Percentiles rank a stretch among this genome's conserved stretches.
Evolutionary conservation across 441 rosid species (phyloP).

Genomic region (Croton setiger): DNA sequence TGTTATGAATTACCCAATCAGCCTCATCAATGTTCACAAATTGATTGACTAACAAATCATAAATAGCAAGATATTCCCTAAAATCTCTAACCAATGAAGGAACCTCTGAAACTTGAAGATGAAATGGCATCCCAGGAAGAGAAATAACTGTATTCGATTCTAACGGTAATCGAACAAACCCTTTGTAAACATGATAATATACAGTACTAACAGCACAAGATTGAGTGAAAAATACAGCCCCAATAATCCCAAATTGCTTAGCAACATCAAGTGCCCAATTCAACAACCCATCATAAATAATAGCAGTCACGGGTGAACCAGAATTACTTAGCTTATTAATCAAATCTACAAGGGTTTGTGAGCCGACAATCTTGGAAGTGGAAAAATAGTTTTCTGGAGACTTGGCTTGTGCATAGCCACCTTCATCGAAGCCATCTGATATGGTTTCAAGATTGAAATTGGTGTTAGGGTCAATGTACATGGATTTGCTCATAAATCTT

Average conservation of each 20-base stretch:
- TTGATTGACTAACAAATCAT: slow-evolving; percentile 36
- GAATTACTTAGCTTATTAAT: slow-evolving; percentile 13
- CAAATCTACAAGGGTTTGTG: slow-evolving; percentile 12
- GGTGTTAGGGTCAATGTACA: neutral
- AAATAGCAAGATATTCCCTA: slow-evolving; percentile 32
- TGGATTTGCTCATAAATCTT: slow-evolving; percentile 6
- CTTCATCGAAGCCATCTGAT: slow-evolving; percentile 24
- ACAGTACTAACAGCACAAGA: slow-evolving; percentile 28
- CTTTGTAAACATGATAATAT: slow-evolving; percentile 27
- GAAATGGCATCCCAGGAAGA: slow-evolving; percentile 37
- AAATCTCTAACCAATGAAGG: slow-evolving; percentile 33
- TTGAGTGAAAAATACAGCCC: slow-evolving; percentile 35
- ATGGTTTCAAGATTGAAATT: slow-evolving; percentile 1
- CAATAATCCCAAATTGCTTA: slow-evolving; percentile 22
- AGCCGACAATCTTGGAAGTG: slow-evolving; percentile 5
- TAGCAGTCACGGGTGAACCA: neutral
- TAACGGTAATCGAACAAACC: slow-evolving; percentile 27
- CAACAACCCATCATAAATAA: slow-evolving; percentile 21
- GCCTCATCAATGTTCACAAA: slow-evolving; percentile 42
- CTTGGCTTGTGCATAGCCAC: slow-evolving; percentile 8
- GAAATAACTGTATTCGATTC: slow-evolving; percentile 23
- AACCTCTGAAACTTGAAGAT: slow-evolving; percentile 30
- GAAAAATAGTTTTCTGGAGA: slow-evolving; percentile 12
- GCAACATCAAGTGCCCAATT: slow-evolving; percentile 39
- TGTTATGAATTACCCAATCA: slow-evolving; percentile 43